Conservation (phyloP, 2,329 filamentous ascomycete species). For the Coniochaeta ligniaria region DNA sequence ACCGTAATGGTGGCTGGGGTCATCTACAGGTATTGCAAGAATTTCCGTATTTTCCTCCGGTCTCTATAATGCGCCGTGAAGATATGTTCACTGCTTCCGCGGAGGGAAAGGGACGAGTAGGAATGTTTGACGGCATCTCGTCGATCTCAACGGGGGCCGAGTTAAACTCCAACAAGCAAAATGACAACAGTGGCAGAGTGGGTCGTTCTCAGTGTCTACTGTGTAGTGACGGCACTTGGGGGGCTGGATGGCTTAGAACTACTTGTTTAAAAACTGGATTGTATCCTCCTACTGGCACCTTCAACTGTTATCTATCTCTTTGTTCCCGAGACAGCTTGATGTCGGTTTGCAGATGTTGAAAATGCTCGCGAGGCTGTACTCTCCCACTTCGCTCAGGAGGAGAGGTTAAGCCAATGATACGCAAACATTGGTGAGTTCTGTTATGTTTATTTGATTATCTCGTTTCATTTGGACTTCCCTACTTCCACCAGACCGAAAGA, state of each 20-base stretch:
- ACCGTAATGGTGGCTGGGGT: too few relatives aligned
- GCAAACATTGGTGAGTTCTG: not conserved
- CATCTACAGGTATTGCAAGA: too few relatives aligned
- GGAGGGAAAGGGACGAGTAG: not conserved
- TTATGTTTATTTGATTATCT: not conserved
- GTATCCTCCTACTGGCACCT: too few relatives aligned
- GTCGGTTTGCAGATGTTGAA: too few relatives aligned
- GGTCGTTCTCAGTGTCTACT: not conserved
- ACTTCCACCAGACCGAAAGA: not conserved
- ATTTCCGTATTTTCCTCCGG: not conserved
- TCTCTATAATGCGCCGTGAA: not conserved
- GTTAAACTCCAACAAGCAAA: not conserved
- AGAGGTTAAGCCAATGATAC: not conserved
- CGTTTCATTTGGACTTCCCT: not conserved
- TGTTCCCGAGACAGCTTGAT: too few relatives aligned
- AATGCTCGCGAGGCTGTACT: not conserved
- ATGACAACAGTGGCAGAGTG: not conserved
- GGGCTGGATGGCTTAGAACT: too few relatives aligned
- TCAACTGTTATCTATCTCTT: too few relatives aligned
- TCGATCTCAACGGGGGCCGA: not conserved
- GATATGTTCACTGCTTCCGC: not conserved
- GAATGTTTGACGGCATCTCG: not conserved
- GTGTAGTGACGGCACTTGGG: too few relatives aligned
- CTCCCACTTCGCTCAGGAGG: not conserved
- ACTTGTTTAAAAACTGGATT: too few relatives aligned